Base-by-base conservation (phyloP, 306 rosid species). In the Corylus americana region DNA sequence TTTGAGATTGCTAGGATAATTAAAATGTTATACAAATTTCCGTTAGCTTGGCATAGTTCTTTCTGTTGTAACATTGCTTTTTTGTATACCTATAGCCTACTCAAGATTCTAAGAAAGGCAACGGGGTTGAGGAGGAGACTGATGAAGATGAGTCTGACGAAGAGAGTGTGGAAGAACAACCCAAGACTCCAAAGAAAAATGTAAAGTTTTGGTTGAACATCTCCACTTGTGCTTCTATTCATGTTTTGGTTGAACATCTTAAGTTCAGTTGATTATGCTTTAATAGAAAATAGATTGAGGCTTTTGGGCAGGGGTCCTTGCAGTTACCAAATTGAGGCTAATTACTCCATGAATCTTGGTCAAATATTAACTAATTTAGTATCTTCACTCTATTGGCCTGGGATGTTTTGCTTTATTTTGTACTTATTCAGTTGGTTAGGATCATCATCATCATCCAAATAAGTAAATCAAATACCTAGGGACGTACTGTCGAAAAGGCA, bases 161-260 rank as follows among this genome's bases (percentile, higher is more conserved):
- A 6, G 79, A 74, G 2, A 79, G 48, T 11, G 89, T 82, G 6
- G 83, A 78, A n/a, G 73, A 77, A 68, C 84, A 90, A 4, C 4
- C 78, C 12, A 89, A 74, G 77, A 90, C 89, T 8, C 89, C 92
- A 44, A 85, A 70, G 69, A 92, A 87, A 76, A 81, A 72, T 20
- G 97, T 90, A 78, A 54, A 76, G 35, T 11, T 48, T 47, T 31
- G 35, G 5, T 29, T 74, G 57, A 27, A 0, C 35, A 31, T 44
- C 8, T 17, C 0, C 66, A 20, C 18, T 49, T 63, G 0, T 3
- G 4, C 6, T 7, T 8, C 6, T 44, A 31, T 37, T 67, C 22
- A 17, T 31, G 44, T 11, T 64, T 35, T 64, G 70, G 70, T 18
- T 39, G 50, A 67, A 67, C 5, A 48, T 37, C 11, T 37, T 9